Evolutionary conservation across 1,284 basidiomycete species (phyloP).

Genomic region (Testicularia cyperi): DNA sequence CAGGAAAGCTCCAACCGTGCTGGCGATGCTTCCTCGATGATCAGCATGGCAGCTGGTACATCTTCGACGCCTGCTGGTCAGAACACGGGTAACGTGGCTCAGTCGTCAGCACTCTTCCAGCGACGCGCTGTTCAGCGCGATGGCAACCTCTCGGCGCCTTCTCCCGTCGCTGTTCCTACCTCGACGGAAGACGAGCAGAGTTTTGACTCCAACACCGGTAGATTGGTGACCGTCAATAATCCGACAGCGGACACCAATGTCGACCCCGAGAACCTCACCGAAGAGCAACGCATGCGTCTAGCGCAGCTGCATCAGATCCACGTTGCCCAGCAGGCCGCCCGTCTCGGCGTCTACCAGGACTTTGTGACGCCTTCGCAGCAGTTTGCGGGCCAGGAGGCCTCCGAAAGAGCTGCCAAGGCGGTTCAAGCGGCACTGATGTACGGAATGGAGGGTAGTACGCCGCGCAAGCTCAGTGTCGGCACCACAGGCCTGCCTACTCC

Average conservation of each 20-base stretch:
- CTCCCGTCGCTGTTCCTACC: conserved; percentile 25
- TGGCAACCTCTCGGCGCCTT: conserved; percentile 19
- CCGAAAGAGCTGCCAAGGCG: conserved; percentile 36
- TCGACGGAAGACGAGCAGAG: conserved; percentile 1
- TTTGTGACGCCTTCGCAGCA: conserved; percentile 40
- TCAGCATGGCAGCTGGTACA: conserved; percentile 5
- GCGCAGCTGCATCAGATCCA: conserved; percentile 37
- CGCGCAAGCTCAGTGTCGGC: conserved; percentile 28
- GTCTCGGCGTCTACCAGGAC: conserved; percentile 32
- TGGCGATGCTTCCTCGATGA: neutral
- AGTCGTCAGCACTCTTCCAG: conserved; percentile 39
- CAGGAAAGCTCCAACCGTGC: conserved; percentile 1
- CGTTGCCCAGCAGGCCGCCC: conserved; percentile 27
- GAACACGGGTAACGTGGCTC: conserved; percentile 4
- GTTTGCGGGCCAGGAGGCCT: conserved; percentile 33
- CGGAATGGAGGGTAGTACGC: conserved; percentile 34
- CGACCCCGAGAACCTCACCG: conserved; percentile 30
- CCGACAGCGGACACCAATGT: conserved; percentile 13
- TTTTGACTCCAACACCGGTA: conserved; percentile 8
- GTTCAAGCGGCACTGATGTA: conserved; percentile 45
- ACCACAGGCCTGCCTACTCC: conserved; percentile 33
- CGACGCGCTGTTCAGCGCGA: conserved; percentile 39
- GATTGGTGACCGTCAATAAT: conserved; percentile 17
- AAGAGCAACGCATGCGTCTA: conserved; percentile 26
- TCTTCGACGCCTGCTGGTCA: neutral